phyloP scores from a whole-genome alignment of 2,329 filamentous ascomycete species.

The Ustilaginoidea virens region DNA sequence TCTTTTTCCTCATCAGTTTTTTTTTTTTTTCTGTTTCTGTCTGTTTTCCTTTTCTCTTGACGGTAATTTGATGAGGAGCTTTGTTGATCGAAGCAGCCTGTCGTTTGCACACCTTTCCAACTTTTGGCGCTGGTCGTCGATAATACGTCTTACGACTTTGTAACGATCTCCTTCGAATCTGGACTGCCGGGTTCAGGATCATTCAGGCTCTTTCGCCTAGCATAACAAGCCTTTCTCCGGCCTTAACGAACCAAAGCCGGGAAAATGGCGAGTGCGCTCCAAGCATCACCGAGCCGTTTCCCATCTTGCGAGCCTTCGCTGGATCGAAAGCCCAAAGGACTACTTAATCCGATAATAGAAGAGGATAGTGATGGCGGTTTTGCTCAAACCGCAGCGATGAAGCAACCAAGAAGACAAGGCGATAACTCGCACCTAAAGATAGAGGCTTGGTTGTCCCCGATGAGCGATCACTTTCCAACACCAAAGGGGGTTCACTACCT shows the following conservation, averaged over 20 bases:
- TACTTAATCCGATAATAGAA: constrained; percentile 52
- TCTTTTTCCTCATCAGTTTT: constrained; percentile 6
- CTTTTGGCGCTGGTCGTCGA: constrained; percentile 22
- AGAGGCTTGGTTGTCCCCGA: constrained; percentile 41
- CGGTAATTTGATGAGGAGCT: constrained; percentile 15
- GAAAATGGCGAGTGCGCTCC: constrained; percentile 28
- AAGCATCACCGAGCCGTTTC: constrained; percentile 16
- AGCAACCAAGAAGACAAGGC: constrained; percentile 12
- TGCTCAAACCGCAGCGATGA: constrained; percentile 7
- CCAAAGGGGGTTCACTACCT: constrained; percentile 53
- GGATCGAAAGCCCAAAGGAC: constrained; percentile 35
- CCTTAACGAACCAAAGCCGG: constrained; percentile 13
- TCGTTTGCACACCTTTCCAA: constrained; percentile 16
- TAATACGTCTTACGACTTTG: constrained; percentile 6
- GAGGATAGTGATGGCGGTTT: constrained; percentile 30
- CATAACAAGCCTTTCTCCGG: no score
- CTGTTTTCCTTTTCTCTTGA: constrained; percentile 4
- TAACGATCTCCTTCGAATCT: no score
- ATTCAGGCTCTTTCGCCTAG: no score
- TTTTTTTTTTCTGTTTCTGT: constrained; percentile 8
- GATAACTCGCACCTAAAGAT: constrained; percentile 32
- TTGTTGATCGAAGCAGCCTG: constrained; percentile 30
- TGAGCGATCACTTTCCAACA: constrained; percentile 54
- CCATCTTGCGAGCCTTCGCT: constrained; percentile 36
- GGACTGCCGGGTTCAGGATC: no score